A percentile compares a stretch with the other conserved stretches of the same genome.
Conservation (phyloP, 805 yeast genomes). For the Yueomyces sinensis region DNA sequence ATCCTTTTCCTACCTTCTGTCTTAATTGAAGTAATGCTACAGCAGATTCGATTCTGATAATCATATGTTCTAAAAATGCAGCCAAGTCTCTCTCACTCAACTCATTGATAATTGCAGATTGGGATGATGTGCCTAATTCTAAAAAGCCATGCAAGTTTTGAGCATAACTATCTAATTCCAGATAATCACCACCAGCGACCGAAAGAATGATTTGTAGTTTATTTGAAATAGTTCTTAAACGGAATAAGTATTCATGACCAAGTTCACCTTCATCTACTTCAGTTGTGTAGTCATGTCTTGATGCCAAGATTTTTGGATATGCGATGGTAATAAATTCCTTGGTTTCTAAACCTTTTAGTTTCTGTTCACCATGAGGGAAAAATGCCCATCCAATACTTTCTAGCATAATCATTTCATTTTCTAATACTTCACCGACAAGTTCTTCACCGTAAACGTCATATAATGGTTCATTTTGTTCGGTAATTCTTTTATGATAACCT, state of each 20-base stretch:
- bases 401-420: constrained; percentile 49
- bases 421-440: constrained; percentile 41
- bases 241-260: constrained; percentile 30
- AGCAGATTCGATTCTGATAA: constrained; percentile 56
- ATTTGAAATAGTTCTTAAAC: constrained; percentile 40
- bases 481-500: constrained; percentile 24
- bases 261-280: constrained; percentile 16
- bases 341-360: constrained; percentile 86
- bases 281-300: constrained; percentile 39
- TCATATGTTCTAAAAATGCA: constrained; percentile 46
- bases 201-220: constrained; percentile 49
- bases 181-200: constrained; percentile 30
- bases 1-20: constrained; percentile 19
- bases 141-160: constrained; percentile 1
- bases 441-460: constrained; percentile 34
- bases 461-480: constrained; percentile 15
- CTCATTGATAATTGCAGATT: constrained; percentile 9
- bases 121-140: constrained; percentile 14
- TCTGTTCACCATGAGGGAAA: constrained; percentile 68
- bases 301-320: constrained; percentile 52
- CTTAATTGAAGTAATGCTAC: constrained; percentile 33
- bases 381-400: constrained; percentile 58
- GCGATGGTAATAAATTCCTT: constrained; percentile 76
- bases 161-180: constrained; percentile 6
- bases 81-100: constrained; percentile 32